Conservation (phyloP, 331 rosid species). For the Pyracantha coccinea region DNA sequence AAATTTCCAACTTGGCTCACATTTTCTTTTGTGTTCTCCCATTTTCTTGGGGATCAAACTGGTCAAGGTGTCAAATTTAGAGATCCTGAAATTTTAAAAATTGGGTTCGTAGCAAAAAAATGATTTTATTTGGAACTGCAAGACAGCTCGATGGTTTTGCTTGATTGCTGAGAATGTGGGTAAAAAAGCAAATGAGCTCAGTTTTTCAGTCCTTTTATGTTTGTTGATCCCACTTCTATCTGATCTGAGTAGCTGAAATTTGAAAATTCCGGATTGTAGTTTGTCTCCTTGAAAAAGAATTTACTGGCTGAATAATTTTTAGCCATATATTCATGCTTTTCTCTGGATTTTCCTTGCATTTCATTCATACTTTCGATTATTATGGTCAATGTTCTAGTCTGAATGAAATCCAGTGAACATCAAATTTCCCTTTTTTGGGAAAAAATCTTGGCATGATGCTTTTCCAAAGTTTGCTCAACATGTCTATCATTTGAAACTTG, state of each 20-base stretch:
- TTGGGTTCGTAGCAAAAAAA: conserved; percentile 6
- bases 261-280: background rate
- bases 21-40: background rate
- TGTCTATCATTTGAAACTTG: background rate
- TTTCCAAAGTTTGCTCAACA: background rate
- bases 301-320: too few species aligned
- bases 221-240: background rate
- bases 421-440: background rate
- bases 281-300: background rate
- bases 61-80: background rate
- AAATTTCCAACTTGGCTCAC: background rate
- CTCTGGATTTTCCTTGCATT: background rate
- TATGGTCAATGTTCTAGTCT: background rate
- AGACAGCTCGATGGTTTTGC: background rate
- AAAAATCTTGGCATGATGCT: background rate
- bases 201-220: background rate
- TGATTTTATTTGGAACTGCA: background rate
- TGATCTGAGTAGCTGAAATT: background rate
- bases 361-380: background rate
- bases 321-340: background rate
- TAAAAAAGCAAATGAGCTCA: background rate
- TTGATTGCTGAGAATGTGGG: background rate
- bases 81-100: background rate
- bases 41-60: background rate
- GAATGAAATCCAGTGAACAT: background rate